Percentiles rank a stretch among this genome's conserved stretches.
Evolutionary conservation across 164 flowering plant species (phyloP).

Genomic region (Stephania cephalantha): DNA sequence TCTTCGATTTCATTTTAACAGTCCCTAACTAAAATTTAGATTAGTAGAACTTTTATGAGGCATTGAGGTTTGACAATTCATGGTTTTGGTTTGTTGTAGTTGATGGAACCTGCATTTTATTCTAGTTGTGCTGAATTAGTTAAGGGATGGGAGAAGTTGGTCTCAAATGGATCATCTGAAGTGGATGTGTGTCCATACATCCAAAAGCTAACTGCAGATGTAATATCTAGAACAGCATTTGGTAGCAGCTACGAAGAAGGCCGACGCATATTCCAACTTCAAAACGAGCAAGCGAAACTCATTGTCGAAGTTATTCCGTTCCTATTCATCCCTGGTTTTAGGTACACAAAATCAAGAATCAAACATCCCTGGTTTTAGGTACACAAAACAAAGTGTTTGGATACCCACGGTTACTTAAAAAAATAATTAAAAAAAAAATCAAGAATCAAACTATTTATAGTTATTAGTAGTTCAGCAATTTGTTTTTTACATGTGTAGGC

Average conservation of each 20-base stretch:
- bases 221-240: no score
- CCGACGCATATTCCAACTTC: conserved; percentile 13
- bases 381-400: background rate
- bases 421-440: no score
- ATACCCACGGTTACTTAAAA: no score
- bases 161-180: conserved; percentile 11
- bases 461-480: no score
- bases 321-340: conserved; percentile 26
- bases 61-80: background rate
- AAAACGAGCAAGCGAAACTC: conserved; percentile 18
- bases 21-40: background rate
- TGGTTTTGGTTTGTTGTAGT: conserved; percentile 4
- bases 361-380: conserved; percentile 36
- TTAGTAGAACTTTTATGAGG: no score
- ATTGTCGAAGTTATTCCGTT: background rate
- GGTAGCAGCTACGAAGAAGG: conserved; percentile 15
- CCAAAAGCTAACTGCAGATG: no score
- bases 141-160: conserved; percentile 19
- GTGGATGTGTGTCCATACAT: conserved; percentile 20
- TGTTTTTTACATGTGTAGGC: no score
- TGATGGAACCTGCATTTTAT: conserved; percentile 15
- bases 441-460: background rate
- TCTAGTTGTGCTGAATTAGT: conserved; percentile 23
- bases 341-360: conserved; percentile 12
- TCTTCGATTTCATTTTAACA: background rate